These are phyloP conservation scores for Paramecium pentaurelia DNA, from an alignment of 73 alveolate genomes.

Conservation along the genomic window DNA sequence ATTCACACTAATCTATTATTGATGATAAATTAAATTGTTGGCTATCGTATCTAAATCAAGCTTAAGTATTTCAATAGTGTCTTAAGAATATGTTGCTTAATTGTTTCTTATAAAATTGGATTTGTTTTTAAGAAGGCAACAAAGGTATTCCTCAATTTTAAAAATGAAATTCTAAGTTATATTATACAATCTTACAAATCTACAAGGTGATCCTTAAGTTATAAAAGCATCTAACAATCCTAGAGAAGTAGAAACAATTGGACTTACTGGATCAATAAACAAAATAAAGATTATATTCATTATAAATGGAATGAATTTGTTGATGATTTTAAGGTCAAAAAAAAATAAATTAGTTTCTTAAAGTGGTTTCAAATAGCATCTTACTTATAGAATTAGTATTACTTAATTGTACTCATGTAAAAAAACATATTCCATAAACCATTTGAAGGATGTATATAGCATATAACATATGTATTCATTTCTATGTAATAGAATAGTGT, in stretches of 20 bases:
- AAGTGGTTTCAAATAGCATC: background rate
- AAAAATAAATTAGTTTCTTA: background rate
- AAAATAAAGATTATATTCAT: background rate
- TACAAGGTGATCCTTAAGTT: background rate
- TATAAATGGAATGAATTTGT: background rate
- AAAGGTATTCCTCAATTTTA: background rate
- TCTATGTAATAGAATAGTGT: background rate
- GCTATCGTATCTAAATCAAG: background rate
- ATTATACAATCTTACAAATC: background rate
- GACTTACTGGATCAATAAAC: background rate
- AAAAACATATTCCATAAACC: background rate
- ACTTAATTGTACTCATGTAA: background rate
- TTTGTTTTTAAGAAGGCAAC: background rate
- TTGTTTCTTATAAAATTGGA: background rate
- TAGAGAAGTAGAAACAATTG: background rate
- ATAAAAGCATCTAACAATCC: background rate
- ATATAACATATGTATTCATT: background rate
- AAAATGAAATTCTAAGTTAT: background rate
- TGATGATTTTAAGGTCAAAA: background rate
- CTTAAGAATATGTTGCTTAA: background rate
- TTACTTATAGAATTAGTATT: background rate
- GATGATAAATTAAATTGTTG: background rate
- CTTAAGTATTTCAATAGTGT: background rate
- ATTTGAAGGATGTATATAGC: background rate
- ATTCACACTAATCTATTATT: background rate